Evolutionary conservation across 208 protist species (phyloP), one percentile per base, ranked within the genome.

Genomic region (Leishmania arabica): DNA sequence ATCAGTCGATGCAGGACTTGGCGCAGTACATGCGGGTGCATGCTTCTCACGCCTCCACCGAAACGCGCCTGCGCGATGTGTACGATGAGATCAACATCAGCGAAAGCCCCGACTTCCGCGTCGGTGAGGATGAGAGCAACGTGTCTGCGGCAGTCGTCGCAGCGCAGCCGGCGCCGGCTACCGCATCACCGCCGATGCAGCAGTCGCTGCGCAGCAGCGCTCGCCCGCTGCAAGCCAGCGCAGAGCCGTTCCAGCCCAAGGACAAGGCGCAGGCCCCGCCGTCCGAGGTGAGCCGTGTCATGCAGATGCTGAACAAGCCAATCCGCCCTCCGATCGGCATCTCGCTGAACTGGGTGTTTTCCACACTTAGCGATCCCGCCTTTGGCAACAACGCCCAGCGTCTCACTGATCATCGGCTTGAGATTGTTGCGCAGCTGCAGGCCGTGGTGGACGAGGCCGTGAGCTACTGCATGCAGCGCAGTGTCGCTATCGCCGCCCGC

Each of bases 401-500:
- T n/a, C 58, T 90, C 49, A 64, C 69, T 11, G 51, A 84, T 2
- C 92, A 90, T 86, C 84, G 86, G 70, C 58, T 49, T 21, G 72
- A 86, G 7, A 84, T 97, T 66, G 92, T 86, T 3, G 70, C 80
- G 11, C 87, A 97, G 24, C 81, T 99, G 51, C 90, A 98, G 51
- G 84, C 84, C 17, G 90, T 98, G 6, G 95, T 99, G 56, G 79
- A 95, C 37, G 98, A 99, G 42, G 96, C 97, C 74, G 84, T 91
- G 95, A 71, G 74, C 31, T 54, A 89, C 24, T 92, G 99, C 31
- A 97, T 99, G 34, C 95, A 99, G 68, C 95, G 99, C 51, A 97
- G 93, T 9, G 94, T 93, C 0, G 99, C 99, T 77, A 99, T 99
- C 75, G 95, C 92, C 49, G 92, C 98, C 45, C 80, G 78, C 65